These are phyloP conservation scores for Escovopsis weberi DNA, from an alignment of 2,329 filamentous ascomycete species.

Conservation along the genomic window DNA sequence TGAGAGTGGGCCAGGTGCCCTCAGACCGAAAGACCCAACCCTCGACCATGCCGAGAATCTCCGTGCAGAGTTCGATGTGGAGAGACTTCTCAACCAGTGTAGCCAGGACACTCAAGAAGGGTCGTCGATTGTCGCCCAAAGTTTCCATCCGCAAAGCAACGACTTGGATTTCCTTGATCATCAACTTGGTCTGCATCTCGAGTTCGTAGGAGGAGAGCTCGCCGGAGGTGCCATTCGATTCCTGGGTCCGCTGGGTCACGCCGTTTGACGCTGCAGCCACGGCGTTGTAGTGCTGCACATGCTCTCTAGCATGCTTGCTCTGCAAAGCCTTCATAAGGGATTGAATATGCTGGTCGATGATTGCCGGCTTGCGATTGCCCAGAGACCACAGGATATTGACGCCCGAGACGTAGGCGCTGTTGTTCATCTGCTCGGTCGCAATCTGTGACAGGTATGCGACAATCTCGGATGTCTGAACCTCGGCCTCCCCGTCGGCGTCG, in stretches of 20 bases:
- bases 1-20: conserved; percentile 90
- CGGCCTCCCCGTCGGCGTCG: conserved; percentile 72
- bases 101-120: conserved; percentile 88
- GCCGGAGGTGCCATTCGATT: conserved; percentile 35
- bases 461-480: conserved; percentile 74
- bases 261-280: conserved; percentile 36
- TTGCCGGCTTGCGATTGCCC: conserved; percentile 66
- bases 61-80: conserved; percentile 74
- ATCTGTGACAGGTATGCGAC: conserved; percentile 71
- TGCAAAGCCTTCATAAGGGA: conserved; percentile 89
- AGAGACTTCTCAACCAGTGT: conserved; percentile 91
- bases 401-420: conserved; percentile 68
- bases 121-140: conserved; percentile 76
- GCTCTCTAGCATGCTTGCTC: conserved; percentile 81
- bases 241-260: conserved; percentile 30
- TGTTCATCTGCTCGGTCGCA: conserved; percentile 74
- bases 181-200: conserved; percentile 77
- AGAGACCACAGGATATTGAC: conserved; percentile 92
- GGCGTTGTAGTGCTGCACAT: conserved; percentile 62
- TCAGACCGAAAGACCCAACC: conserved; percentile 92
- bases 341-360: conserved; percentile 79
- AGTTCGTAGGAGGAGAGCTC: conserved; percentile 63
- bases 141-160: conserved; percentile 85
- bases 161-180: conserved; percentile 90
- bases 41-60: conserved; percentile 88